Evolutionary conservation across 768 basidiomycete species (phyloP).

Genomic region (Termitomyces sp.): DNA sequence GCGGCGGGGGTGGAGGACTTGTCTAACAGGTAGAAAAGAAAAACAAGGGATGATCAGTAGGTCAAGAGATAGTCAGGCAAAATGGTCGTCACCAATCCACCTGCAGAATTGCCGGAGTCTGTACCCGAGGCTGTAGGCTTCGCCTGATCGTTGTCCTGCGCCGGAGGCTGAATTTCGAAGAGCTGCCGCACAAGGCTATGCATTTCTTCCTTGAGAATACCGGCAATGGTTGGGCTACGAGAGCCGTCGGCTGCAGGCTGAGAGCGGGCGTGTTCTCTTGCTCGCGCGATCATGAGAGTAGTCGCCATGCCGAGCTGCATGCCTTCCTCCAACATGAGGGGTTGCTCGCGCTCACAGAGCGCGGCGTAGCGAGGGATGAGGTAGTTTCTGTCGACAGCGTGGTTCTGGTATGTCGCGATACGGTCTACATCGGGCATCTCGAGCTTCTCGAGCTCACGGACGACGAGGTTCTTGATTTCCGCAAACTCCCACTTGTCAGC

Average conservation of each 20-base stretch:
- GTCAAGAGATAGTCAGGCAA: background rate
- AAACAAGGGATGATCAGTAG: slow-evolving; percentile 1
- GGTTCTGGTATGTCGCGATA: slow-evolving; percentile 50
- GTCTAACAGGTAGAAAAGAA: background rate
- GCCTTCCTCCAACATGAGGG: slow-evolving; percentile 52
- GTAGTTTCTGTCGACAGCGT: slow-evolving; percentile 39
- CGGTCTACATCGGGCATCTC: slow-evolving; percentile 41
- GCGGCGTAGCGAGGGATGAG: slow-evolving; percentile 51
- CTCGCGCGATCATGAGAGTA: slow-evolving; percentile 38
- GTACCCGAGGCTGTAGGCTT: background rate
- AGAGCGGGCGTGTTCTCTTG: slow-evolving; percentile 42
- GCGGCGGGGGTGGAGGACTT: background rate
- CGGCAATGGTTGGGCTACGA: slow-evolving; percentile 12
- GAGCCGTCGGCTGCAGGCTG: slow-evolving; percentile 14
- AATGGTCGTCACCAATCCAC: slow-evolving; percentile 16
- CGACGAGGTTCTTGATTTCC: slow-evolving; percentile 51
- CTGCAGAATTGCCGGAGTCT: slow-evolving; percentile 8
- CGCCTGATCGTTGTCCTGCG: background rate
- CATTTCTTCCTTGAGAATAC: slow-evolving; percentile 13
- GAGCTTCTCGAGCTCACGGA: slow-evolving; percentile 51
- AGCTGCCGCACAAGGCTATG: slow-evolving; percentile 8
- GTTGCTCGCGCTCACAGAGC: slow-evolving; percentile 44
- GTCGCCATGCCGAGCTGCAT: slow-evolving; percentile 48
- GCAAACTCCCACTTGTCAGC: slow-evolving; percentile 52
- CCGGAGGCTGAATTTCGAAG: slow-evolving; percentile 5